phyloP scores from a whole-genome alignment of 306 rosid genomes.

The Myrica gale region DNA sequence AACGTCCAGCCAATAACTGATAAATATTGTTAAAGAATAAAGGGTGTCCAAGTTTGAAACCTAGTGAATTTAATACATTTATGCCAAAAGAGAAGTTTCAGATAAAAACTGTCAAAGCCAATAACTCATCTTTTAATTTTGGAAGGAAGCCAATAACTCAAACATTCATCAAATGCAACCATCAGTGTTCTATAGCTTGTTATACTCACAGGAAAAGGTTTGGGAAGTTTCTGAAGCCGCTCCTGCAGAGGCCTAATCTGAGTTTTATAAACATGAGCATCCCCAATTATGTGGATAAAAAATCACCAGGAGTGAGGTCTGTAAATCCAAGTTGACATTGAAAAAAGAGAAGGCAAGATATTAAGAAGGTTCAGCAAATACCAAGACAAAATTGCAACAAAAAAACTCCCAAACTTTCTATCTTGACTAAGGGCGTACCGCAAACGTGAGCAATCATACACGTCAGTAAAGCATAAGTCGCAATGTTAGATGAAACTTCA shows the following conservation, averaged over 20 bases:
- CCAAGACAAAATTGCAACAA: not conserved
- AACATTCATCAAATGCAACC: constrained; percentile 1
- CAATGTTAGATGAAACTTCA: constrained; percentile 20
- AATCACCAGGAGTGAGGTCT: constrained; percentile 26
- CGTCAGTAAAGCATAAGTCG: constrained; percentile 26
- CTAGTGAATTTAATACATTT: not conserved
- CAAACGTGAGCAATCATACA: constrained; percentile 26
- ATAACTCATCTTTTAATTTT: too few species aligned
- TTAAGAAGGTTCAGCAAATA: not conserved
- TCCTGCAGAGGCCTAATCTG: constrained; percentile 21
- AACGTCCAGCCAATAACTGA: not conserved
- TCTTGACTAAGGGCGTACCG: constrained; percentile 18
- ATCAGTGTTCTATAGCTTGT: not conserved
- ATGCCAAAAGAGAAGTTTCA: not conserved
- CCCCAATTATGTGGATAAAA: constrained; percentile 23
- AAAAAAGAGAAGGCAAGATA: not conserved
- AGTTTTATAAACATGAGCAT: constrained; percentile 20
- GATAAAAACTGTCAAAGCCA: too few species aligned
- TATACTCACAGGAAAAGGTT: constrained; percentile 30
- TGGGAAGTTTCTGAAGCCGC: constrained; percentile 29
- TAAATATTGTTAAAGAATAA: not conserved
- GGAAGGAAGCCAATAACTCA: not conserved
- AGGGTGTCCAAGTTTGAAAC: not conserved
- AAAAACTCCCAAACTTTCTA: not conserved
- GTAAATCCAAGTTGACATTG: not conserved